Evolutionary conservation across 371 early-diverging fungal species (phyloP).

Genomic region (Actinomortierella wolfii): DNA sequence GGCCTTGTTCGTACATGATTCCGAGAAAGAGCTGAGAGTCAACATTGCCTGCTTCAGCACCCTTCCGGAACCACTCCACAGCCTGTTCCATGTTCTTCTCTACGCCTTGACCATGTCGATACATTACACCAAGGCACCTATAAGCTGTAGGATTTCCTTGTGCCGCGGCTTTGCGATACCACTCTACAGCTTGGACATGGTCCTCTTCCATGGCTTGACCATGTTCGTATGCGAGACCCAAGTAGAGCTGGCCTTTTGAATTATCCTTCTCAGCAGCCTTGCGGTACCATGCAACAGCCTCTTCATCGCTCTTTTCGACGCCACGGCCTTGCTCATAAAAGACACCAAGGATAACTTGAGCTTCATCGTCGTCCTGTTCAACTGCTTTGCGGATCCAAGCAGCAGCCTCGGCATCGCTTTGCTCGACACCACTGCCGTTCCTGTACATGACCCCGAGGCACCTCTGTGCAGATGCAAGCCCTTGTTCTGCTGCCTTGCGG

Average conservation of each 20-base stretch:
- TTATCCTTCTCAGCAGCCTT: slow-evolving; percentile 76
- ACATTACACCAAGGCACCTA: no score
- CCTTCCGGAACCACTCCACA: no score
- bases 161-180: slow-evolving; percentile 76
- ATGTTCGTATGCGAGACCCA: slow-evolving; percentile 81
- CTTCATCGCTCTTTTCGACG: slow-evolving; percentile 61
- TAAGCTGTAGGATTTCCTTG: slow-evolving; percentile 83
- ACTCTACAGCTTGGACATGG: slow-evolving; percentile 70
- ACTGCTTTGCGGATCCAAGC: slow-evolving; percentile 85
- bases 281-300: slow-evolving; percentile 77
- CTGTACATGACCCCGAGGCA: slow-evolving; percentile 76
- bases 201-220: slow-evolving; percentile 71
- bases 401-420: slow-evolving; percentile 56
- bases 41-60: no score
- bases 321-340: slow-evolving; percentile 87
- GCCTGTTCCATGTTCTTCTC: no score
- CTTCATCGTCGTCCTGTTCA: slow-evolving; percentile 78
- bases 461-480: slow-evolving; percentile 83
- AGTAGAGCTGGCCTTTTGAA: slow-evolving; percentile 77
- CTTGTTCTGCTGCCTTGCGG: slow-evolving; percentile 61
- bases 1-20: slow-evolving; percentile 72
- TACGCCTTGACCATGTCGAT: no score
- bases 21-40: no score
- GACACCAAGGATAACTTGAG: slow-evolving; percentile 87
- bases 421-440: slow-evolving; percentile 73